Conservation (phyloP, 2,329 filamentous ascomycete genomes). For the Penicillium glabrum region DNA sequence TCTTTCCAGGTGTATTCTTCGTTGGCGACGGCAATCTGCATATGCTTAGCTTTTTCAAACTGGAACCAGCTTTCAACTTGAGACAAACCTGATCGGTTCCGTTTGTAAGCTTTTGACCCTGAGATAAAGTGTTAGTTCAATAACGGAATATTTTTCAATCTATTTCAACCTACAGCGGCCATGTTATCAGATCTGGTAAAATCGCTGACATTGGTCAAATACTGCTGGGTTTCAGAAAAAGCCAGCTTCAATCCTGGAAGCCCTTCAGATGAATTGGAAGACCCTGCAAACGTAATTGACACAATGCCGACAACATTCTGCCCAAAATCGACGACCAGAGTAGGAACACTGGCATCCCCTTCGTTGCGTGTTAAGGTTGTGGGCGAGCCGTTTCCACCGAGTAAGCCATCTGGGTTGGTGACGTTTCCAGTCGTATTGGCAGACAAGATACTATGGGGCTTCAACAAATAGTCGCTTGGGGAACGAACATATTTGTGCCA, state of each 20-base stretch:
- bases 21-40: slow-evolving; percentile 45
- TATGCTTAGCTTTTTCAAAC: neutral
- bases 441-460: neutral
- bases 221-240: slow-evolving; percentile 13
- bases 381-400: neutral
- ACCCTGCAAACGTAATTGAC: slow-evolving; percentile 9
- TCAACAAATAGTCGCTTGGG: neutral
- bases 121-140: neutral
- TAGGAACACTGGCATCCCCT: slow-evolving; percentile 1
- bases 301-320: slow-evolving; percentile 16
- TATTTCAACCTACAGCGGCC: neutral
- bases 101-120: slow-evolving; percentile 39
- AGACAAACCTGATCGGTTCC: slow-evolving; percentile 47
- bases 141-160: too few relatives aligned
- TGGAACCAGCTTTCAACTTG: neutral
- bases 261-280: slow-evolving; percentile 9
- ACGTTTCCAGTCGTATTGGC: slow-evolving; percentile 4
- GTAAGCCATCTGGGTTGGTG: slow-evolving; percentile 1
- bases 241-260: slow-evolving; percentile 11
- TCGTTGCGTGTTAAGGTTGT: slow-evolving; percentile 5
- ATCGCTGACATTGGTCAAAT: slow-evolving; percentile 13
- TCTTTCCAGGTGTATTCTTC: slow-evolving; percentile 49
- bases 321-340: slow-evolving; percentile 15
- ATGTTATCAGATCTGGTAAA: slow-evolving; percentile 17
- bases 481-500: slow-evolving; percentile 12